A percentile compares a stretch with the other conserved stretches of the same genome.
Conservation (phyloP, 768 basidiomycete species). For the Candolleomyces aberdarensis region DNA sequence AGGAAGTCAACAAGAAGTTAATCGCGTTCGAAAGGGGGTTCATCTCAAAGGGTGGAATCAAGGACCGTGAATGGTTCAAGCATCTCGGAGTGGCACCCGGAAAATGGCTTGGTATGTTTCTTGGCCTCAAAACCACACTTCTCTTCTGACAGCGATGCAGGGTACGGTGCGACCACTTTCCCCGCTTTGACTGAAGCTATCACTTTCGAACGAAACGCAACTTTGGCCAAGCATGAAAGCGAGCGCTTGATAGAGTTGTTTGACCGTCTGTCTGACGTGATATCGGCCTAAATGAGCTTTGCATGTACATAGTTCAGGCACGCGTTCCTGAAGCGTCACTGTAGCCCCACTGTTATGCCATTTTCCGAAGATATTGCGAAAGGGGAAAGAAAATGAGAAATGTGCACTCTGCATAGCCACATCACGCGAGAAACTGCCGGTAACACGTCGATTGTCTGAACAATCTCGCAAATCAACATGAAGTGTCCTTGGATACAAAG, state of each 20-base stretch:
- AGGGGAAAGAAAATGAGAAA: not conserved
- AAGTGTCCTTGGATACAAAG: not conserved
- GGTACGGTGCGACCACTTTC: constrained; percentile 82
- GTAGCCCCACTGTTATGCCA: not conserved
- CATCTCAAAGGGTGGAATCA: constrained; percentile 73
- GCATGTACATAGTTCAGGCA: not conserved
- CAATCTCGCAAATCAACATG: not conserved
- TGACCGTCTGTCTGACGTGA: not conserved
- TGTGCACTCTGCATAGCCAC: not conserved
- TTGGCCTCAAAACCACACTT: not conserved
- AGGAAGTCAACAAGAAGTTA: constrained; percentile 63
- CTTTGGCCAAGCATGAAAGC: constrained; percentile 43
- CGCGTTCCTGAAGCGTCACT: not conserved
- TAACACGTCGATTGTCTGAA: not conserved
- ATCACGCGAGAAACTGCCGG: constrained; percentile 4
- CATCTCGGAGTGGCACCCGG: constrained; percentile 87
- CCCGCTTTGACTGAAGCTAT: constrained; percentile 80
- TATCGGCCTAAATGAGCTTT: not conserved
- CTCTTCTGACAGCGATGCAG: constrained; percentile 27
- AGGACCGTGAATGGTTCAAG: constrained; percentile 81
- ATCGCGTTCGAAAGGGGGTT: constrained; percentile 75
- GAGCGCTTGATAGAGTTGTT: not conserved
- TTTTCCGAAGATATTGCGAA: constrained; percentile 2
- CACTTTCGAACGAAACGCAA: constrained; percentile 60
- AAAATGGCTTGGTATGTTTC: constrained; percentile 69